Percentiles rank a stretch among this genome's conserved stretches.
Evolutionary conservation across 75 land plant genomes (phyloP).

Genomic region (Isoetes taiwanensis): DNA sequence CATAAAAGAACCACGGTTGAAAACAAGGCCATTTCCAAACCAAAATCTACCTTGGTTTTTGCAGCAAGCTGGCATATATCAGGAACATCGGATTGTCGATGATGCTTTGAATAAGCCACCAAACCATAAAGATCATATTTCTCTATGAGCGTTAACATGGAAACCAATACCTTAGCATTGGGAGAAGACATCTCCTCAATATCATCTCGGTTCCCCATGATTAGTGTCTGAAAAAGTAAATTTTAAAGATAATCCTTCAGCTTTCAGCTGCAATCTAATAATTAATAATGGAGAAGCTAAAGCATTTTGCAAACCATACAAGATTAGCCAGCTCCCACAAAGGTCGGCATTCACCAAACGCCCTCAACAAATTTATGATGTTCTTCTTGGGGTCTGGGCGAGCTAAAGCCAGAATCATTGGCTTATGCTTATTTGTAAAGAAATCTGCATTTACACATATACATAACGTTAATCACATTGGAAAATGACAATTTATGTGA

Average conservation of each 20-base stretch:
- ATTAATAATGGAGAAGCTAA: neutral
- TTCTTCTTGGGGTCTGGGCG: slow-evolving; percentile 35
- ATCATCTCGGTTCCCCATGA: slow-evolving; percentile 53
- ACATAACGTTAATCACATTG: neutral
- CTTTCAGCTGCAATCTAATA: neutral
- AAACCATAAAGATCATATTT: slow-evolving; percentile 48
- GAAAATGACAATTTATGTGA: neutral
- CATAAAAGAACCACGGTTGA: neutral
- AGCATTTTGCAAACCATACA: slow-evolving; percentile 10
- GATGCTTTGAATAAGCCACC: slow-evolving; percentile 62
- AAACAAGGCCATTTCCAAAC: neutral
- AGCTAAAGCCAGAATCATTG: slow-evolving; percentile 27
- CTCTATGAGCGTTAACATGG: slow-evolving; percentile 42
- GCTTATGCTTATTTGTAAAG: slow-evolving; percentile 28
- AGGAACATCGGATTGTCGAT: slow-evolving; percentile 49
- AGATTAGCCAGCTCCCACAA: slow-evolving; percentile 26
- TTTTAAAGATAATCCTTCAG: neutral
- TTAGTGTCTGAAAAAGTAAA: slow-evolving; percentile 18
- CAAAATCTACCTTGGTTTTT: slow-evolving; percentile 35
- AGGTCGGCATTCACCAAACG: slow-evolving; percentile 24
- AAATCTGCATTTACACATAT: slow-evolving; percentile 1
- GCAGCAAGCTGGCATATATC: slow-evolving; percentile 53
- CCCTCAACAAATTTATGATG: slow-evolving; percentile 20
- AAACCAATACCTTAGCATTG: slow-evolving; percentile 27
- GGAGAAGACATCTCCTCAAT: slow-evolving; percentile 44